phyloP scores from a whole-genome alignment of 805 yeast species.

The Sugiyamaella marilandica region DNA sequence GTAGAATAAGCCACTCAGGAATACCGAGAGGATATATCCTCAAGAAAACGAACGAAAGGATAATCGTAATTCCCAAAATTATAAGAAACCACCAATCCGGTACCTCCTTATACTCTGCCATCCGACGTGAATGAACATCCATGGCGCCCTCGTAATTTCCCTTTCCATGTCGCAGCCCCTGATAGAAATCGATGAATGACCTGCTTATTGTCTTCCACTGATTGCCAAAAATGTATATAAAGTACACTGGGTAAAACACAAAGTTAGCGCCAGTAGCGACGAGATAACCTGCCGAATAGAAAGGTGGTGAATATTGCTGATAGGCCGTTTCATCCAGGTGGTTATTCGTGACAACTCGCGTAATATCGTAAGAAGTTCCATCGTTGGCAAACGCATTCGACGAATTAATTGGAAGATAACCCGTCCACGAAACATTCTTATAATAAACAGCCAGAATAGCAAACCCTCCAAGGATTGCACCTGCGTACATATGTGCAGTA shows the following conservation, averaged over 20 bases:
- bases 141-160: conserved; percentile 11
- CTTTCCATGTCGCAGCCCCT: conserved; percentile 11
- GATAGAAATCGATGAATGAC: conserved; percentile 14
- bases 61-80: conserved; percentile 41
- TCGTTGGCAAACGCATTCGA: conserved; percentile 50
- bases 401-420: conserved; percentile 56
- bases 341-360: conserved; percentile 40
- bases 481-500: conserved; percentile 31
- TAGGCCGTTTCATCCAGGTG: conserved; percentile 46
- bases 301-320: conserved; percentile 62
- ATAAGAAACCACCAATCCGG: conserved; percentile 68
- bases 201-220: conserved; percentile 15
- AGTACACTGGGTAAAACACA: conserved; percentile 52
- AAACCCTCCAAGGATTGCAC: conserved; percentile 45
- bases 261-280: conserved; percentile 51
- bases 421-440: conserved; percentile 54
- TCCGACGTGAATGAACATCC: conserved; percentile 20
- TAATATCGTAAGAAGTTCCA: conserved; percentile 47
- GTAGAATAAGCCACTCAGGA: conserved; percentile 51
- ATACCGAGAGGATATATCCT: conserved; percentile 22
- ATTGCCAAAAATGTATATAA: conserved; percentile 35
- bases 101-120: conserved; percentile 50
- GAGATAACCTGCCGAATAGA: conserved; percentile 48
- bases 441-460: conserved; percentile 46
- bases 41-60: conserved; percentile 22